phyloP scores from a whole-genome alignment of 164 flowering plant species.

The Umbilicus rupestris region DNA sequence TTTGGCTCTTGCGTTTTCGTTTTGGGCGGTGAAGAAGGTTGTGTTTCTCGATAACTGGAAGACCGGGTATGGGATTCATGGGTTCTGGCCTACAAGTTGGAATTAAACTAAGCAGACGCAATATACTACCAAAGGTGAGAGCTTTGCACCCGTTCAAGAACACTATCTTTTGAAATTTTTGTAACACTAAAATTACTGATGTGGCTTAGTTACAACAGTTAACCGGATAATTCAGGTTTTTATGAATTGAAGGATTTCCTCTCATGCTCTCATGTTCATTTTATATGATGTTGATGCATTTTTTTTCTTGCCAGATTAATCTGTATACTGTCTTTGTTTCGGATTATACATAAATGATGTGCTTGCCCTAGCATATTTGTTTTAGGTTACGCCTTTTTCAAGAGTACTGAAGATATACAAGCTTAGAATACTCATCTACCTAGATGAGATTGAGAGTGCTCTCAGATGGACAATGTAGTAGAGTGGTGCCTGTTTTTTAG shows the following conservation, averaged over 20 bases:
- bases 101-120: conserved; percentile 13
- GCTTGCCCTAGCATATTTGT: too few relatives aligned
- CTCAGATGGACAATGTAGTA: too few relatives aligned
- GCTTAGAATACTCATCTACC: too few relatives aligned
- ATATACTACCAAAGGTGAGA: not conserved
- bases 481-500: too few relatives aligned
- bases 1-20: conserved; percentile 47
- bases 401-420: too few relatives aligned
- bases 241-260: not conserved
- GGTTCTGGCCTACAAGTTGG: conserved; percentile 84
- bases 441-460: too few relatives aligned
- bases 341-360: too few relatives aligned
- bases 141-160: not conserved
- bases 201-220: not conserved
- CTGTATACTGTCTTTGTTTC: too few relatives aligned
- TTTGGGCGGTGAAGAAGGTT: conserved; percentile 92
- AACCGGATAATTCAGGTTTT: not conserved
- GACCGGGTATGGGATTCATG: conserved; percentile 90
- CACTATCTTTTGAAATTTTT: not conserved
- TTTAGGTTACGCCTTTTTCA: too few relatives aligned
- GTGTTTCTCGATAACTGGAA: conserved; percentile 94
- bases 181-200: not conserved
- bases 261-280: not conserved
- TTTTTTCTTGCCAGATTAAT: too few relatives aligned
- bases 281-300: not conserved